A percentile compares a stretch with the other conserved stretches of the same genome.
These are phyloP conservation scores for Dimocarpus longan DNA, from an alignment of 345 rosid genomes.

Conservation along the genomic window DNA sequence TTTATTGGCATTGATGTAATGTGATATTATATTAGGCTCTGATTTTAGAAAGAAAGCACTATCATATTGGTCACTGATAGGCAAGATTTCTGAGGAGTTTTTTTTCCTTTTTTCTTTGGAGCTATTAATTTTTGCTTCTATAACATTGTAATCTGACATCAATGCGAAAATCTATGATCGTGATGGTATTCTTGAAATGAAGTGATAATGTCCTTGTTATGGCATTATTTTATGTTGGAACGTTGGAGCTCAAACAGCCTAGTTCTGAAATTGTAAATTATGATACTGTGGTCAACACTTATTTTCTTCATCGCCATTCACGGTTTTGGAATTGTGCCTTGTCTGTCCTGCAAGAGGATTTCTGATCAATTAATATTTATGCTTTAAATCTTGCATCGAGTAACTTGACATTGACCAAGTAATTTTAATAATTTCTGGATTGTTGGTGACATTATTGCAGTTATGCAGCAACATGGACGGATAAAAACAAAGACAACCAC, in stretches of 20 bases:
- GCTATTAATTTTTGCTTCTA: not conserved
- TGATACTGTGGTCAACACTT: not conserved
- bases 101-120: not conserved
- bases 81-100: no score
- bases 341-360: not conserved
- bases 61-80: no score
- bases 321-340: not conserved
- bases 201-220: not conserved
- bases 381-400: not conserved
- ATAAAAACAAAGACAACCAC: conserved; percentile 66
- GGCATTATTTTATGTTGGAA: not conserved
- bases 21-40: not conserved
- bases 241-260: not conserved
- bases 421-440: not conserved
- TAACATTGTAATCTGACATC: not conserved
- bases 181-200: not conserved
- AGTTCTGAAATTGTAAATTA: not conserved
- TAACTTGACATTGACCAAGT: not conserved
- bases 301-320: not conserved
- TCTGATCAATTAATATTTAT: not conserved
- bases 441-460: conserved; percentile 36
- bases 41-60: not conserved
- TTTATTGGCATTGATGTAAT: not conserved
- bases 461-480: conserved; percentile 90
- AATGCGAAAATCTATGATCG: not conserved